These are phyloP conservation scores for Candida piceae DNA, from an alignment of 805 yeast species.

Conservation along the genomic window DNA sequence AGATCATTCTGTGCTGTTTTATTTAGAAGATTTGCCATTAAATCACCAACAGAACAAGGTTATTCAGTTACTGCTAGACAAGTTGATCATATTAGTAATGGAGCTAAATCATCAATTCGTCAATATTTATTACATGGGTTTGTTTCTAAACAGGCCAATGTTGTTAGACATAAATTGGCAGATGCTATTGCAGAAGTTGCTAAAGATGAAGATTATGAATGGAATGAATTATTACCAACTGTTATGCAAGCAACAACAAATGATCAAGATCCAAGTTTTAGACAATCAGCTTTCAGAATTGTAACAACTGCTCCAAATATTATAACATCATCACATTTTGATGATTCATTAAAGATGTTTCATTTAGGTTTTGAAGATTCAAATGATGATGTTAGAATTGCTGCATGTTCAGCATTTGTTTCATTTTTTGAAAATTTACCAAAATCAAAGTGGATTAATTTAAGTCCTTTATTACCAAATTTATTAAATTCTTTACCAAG, in stretches of 20 bases:
- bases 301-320: conserved; percentile 79
- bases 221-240: conserved; percentile 79
- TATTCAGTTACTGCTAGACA: conserved; percentile 69
- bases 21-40: conserved; percentile 80
- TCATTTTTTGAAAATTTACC: conserved; percentile 82
- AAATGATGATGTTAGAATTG: conserved; percentile 79
- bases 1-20: conserved; percentile 80
- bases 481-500: conserved; percentile 84
- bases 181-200: conserved; percentile 95
- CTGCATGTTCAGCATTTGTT: conserved; percentile 89
- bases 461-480: conserved; percentile 77
- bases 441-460: conserved; percentile 67
- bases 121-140: conserved; percentile 69
- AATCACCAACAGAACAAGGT: conserved; percentile 63
- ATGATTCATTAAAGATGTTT: conserved; percentile 61
- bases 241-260: conserved; percentile 54
- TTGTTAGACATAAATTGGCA: conserved; percentile 84
- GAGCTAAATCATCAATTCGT: conserved; percentile 59
- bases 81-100: conserved; percentile 60
- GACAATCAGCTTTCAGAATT: conserved; percentile 90
- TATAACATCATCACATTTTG: conserved; percentile 41
- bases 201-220: conserved; percentile 53
- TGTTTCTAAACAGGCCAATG: conserved; percentile 57
- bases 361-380: conserved; percentile 75
- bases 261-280: conserved; percentile 50